These are phyloP conservation scores for Giardia duodenalis DNA, from an alignment of 208 protist species.

Conservation along the genomic window DNA sequence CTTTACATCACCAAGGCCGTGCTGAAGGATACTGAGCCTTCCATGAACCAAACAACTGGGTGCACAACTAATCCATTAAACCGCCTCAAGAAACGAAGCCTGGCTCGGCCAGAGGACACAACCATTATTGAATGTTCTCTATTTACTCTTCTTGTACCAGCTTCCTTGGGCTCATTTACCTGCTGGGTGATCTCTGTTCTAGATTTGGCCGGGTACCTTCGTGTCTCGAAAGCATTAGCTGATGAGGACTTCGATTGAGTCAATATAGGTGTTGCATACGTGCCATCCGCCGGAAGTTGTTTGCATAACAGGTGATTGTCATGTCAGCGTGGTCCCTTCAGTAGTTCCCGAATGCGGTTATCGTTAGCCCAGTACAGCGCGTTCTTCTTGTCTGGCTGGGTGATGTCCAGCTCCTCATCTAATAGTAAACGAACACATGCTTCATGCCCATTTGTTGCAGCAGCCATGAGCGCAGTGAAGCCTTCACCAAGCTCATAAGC, in stretches of 20 bases:
- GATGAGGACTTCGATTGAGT: too few species aligned
- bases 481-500: not conserved
- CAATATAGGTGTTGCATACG: too few species aligned
- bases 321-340: too few species aligned
- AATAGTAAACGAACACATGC: not conserved
- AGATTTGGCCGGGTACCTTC: not conserved
- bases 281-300: too few species aligned
- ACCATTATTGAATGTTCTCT: not conserved
- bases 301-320: too few species aligned
- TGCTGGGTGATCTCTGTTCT: not conserved
- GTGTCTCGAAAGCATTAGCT: not conserved
- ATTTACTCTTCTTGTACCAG: not conserved
- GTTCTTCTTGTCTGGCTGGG: not conserved
- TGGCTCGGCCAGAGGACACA: not conserved
- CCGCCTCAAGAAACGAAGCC: too few species aligned
- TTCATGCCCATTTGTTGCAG: not conserved
- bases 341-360: not conserved
- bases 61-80: too few species aligned
- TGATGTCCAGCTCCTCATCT: not conserved
- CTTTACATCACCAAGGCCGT: not conserved
- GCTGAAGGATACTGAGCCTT: not conserved
- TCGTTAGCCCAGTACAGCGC: not conserved
- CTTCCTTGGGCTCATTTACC: not conserved
- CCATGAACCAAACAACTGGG: not conserved
- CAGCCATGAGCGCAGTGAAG: not conserved